Evolutionary conservation across 116 monocot species (phyloP).

Genomic region (Trichopus zeylanicus): DNA sequence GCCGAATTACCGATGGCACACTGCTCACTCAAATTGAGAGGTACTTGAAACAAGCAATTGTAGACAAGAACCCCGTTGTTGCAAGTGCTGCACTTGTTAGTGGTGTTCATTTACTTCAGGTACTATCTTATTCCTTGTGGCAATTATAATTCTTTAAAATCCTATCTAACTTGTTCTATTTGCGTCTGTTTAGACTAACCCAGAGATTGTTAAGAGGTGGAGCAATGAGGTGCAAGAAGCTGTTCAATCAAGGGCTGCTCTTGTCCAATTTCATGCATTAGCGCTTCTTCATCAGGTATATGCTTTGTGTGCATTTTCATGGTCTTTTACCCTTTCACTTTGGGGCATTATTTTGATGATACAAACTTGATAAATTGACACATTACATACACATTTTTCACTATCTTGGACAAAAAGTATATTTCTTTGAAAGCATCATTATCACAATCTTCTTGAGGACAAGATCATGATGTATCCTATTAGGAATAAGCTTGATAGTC

Average conservation of each 20-base stretch:
- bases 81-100: constrained; percentile 99
- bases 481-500: too few relatives aligned
- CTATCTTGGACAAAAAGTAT: too few relatives aligned
- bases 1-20: constrained; percentile 92
- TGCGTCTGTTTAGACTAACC: constrained; percentile 52
- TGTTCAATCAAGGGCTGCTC: constrained; percentile 93
- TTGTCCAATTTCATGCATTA: constrained; percentile 97
- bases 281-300: constrained; percentile 98
- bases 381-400: too few relatives aligned
- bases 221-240: constrained; percentile 99
- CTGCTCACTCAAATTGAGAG: constrained; percentile 97
- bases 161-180: constrained; percentile 1
- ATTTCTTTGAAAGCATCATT: too few relatives aligned
- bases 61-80: constrained; percentile 97
- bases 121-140: constrained; percentile 16
- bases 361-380: too few relatives aligned
- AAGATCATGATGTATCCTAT: too few relatives aligned
- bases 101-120: constrained; percentile 95
- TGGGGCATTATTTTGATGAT: not conserved
- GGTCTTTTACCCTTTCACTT: too few relatives aligned
- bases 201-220: constrained; percentile 98
- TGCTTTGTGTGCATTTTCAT: too few relatives aligned
- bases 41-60: constrained; percentile 96
- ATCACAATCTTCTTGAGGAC: too few relatives aligned
- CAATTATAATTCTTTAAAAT: not conserved